phyloP scores from a whole-genome alignment of 164 flowering plant species.

The Kingdonia uniflora region DNA sequence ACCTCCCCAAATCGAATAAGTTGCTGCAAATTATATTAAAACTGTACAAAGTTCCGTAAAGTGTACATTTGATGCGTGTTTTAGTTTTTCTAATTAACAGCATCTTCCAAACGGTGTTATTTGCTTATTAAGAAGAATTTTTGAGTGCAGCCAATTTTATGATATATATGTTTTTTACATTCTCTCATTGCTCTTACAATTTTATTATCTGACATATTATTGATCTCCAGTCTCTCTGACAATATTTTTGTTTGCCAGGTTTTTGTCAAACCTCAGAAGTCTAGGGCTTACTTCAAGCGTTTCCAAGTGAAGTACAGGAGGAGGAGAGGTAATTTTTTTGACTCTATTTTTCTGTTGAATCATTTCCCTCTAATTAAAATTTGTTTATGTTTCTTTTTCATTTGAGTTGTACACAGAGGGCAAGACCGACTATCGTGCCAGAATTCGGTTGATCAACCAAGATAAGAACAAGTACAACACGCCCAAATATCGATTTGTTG shows the following conservation, averaged over 20 bases:
- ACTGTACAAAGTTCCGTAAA: too few species aligned
- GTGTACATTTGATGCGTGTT: too few species aligned
- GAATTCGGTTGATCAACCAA: conserved; percentile 74
- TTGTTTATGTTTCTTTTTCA: not conserved
- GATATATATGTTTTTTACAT: too few species aligned
- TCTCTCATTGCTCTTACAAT: too few species aligned
- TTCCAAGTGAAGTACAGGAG: conserved; percentile 41
- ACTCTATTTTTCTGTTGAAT: not conserved
- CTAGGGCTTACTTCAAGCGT: conserved; percentile 38
- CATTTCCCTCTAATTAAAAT: not conserved
- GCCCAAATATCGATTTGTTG: conserved; percentile 76
- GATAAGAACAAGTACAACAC: conserved; percentile 92
- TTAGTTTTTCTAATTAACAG: too few species aligned
- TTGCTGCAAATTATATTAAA: too few species aligned
- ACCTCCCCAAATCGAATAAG: too few species aligned
- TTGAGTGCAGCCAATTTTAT: too few species aligned
- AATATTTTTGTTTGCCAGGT: conserved; percentile 21
- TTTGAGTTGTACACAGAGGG: conserved; percentile 37
- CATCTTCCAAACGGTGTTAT: too few species aligned
- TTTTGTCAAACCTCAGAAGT: conserved; percentile 34
- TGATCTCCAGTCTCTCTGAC: too few species aligned
- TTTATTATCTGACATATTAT: too few species aligned
- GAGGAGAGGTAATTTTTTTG: conserved; percentile 26
- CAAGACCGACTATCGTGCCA: conserved; percentile 83
- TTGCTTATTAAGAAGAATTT: too few species aligned